These are phyloP conservation scores for Chaetomidium leptoderma DNA, from an alignment of 495 filamentous ascomycete species.

Conservation along the genomic window DNA sequence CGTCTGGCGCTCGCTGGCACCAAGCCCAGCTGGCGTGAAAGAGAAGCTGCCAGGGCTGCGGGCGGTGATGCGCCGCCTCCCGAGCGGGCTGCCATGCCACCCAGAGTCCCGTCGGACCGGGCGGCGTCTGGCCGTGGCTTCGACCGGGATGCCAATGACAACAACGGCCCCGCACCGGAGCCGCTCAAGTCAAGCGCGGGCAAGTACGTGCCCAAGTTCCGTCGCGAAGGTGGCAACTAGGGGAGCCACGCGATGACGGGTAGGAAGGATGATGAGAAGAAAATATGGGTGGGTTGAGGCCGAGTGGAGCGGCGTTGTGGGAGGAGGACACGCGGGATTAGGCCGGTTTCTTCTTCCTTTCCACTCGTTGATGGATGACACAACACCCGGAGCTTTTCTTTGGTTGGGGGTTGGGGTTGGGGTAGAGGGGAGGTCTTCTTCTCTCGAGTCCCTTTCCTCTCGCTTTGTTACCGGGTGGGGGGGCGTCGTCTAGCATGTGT, in stretches of 20 bases:
- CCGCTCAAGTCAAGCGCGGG: conserved; percentile 41
- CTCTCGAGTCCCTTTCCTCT: not conserved
- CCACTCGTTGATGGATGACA: conserved; percentile 6
- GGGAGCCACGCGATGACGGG: not conserved
- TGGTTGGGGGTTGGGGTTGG: not conserved
- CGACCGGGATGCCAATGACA: conserved; percentile 10
- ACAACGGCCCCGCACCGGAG: conserved; percentile 34
- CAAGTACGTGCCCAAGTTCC: conserved; percentile 44
- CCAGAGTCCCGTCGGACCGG: conserved; percentile 29
- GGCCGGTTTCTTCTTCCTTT: not conserved
- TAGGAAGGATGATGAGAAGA: not conserved
- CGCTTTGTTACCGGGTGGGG: not conserved
- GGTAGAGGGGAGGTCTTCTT: no score
- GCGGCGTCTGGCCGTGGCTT: conserved; percentile 31
- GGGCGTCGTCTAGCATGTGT: not conserved
- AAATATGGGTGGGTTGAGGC: no score
- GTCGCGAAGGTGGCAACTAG: conserved; percentile 25
- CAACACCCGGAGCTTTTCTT: not conserved
- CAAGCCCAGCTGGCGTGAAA: conserved; percentile 79
- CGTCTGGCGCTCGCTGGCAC: conserved; percentile 61
- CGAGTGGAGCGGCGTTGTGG: no score
- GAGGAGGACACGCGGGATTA: not conserved
- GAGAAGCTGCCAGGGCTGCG: conserved; percentile 59
- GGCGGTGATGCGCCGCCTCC: conserved; percentile 16
- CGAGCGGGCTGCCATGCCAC: conserved; percentile 25